A percentile compares a stretch with the other conserved stretches of the same genome.
phyloP scores from a whole-genome alignment of 2,329 filamentous ascomycete species.

The Cephalotrichum gorgonifer region DNA sequence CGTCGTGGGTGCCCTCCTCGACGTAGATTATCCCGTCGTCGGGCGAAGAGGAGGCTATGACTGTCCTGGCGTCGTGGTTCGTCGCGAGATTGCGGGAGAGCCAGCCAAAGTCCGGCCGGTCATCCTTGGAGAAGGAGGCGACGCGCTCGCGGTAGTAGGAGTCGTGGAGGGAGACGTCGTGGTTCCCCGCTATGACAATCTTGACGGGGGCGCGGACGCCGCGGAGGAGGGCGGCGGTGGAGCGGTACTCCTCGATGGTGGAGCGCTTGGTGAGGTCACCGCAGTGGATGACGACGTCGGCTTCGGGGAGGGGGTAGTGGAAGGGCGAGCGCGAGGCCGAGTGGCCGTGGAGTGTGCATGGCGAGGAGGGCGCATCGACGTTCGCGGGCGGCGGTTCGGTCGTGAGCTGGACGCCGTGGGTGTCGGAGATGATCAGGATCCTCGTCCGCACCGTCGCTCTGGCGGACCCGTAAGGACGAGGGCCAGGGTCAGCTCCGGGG shows the following conservation, averaged over 20 bases:
- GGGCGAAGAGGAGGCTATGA: background rate
- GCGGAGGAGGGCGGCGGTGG: slow-evolving; percentile 25
- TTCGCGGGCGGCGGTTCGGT: background rate
- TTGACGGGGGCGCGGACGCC: slow-evolving; percentile 32
- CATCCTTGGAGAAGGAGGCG: background rate
- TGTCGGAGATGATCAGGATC: slow-evolving; percentile 7
- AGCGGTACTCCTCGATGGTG: slow-evolving; percentile 25
- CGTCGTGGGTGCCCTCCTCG: slow-evolving; percentile 28
- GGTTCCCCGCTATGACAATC: slow-evolving; percentile 39
- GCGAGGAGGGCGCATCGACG: background rate
- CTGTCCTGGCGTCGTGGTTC: background rate
- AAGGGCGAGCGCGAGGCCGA: background rate
- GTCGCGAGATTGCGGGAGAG: slow-evolving; percentile 1
- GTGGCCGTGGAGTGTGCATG: slow-evolving; percentile 3
- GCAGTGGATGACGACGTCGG: slow-evolving; percentile 37
- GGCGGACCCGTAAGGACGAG: background rate
- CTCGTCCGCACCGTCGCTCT: slow-evolving; percentile 1
- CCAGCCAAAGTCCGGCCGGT: background rate
- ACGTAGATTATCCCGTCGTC: slow-evolving; percentile 23
- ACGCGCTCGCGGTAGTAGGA: slow-evolving; percentile 1
- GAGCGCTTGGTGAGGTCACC: slow-evolving; percentile 37
- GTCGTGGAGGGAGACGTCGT: slow-evolving; percentile 33
- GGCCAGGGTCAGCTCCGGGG: background rate
- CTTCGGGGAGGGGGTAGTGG: slow-evolving; percentile 8
- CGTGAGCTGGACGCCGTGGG: slow-evolving; percentile 3